Evolutionary conservation across 306 rosid species (phyloP), one percentile per base, ranked within the genome.

Genomic region (Vachellia collinsii): DNA sequence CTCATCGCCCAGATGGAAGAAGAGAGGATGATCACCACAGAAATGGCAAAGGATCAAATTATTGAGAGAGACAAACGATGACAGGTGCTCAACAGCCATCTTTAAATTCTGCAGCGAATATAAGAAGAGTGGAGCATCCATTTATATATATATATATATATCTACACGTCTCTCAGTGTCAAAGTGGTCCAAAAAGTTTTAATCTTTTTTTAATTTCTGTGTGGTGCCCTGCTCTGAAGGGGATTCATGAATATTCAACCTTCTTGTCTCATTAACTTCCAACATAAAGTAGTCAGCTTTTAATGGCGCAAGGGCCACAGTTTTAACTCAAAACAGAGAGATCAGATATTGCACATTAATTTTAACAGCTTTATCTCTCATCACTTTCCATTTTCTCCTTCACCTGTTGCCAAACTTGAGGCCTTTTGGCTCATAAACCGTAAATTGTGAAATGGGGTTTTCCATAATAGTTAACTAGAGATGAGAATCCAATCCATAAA

Each of bases 181-280:
- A 75, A 14, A 29, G 86, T 81, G 90, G 87, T 84, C 85, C 86
- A 78, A 46, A 44, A 22, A 2, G 37, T 13, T 23, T 14, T 43
- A 42, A 62, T 29, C 19, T 29, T 23, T 23, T 48, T 48, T 48
- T 13, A 11, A 2, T 46, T 17, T 38, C 50, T 54, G 23, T 77
- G 74, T 77, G 74, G 22, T 64, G 80, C 74, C 72, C 72, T 70
- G 23, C 64, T 75, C 54, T 75, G 37, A 3, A 59, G 78, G 70
- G 50, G 20, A 12, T 76, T 50, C 81, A 23, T 10, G 19, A 37
- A 70, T 71, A 70, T 67, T 78, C 78, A 81, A 74, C 61, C 56
- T 54, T 62, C 43, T 50, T 75, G 86, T 75, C 86, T 82, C 79
- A 11, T 59, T 71, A 53, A 74, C 80, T 67, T 42, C 78, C 78